Percentiles rank a stretch among this genome's conserved stretches.
Evolutionary conservation across 2,329 filamentous ascomycete genomes (phyloP).

Genomic region (Dryadomyces quercus-mongolicae): DNA sequence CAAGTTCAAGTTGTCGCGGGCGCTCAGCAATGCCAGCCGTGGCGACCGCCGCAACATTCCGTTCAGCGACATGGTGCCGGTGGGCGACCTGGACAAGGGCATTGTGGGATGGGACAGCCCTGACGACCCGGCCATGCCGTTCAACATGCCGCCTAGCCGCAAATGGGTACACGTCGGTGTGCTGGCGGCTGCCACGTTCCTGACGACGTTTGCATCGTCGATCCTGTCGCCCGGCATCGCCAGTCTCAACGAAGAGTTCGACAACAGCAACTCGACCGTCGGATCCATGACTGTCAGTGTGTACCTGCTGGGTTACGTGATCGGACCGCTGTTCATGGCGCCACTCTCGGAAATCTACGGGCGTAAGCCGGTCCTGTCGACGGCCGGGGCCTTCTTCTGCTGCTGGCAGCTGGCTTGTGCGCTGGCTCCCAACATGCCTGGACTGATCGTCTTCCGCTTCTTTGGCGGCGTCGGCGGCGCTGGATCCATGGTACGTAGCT

Average conservation of each 20-base stretch:
- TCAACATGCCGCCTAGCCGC: slow-evolving; percentile 40
- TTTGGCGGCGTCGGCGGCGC: slow-evolving; percentile 11
- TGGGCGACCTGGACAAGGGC: slow-evolving; percentile 38
- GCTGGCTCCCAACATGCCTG: slow-evolving; percentile 37
- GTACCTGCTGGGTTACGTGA: slow-evolving; percentile 48
- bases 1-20: not conserved
- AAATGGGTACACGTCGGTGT: slow-evolving; percentile 48
- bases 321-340: slow-evolving; percentile 34
- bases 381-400: slow-evolving; percentile 52
- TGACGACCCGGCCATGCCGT: slow-evolving; percentile 43
- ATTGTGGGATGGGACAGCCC: slow-evolving; percentile 49
- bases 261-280: slow-evolving; percentile 26
- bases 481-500: slow-evolving; percentile 8
- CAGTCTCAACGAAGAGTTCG: slow-evolving; percentile 31
- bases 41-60: not conserved
- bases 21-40: not conserved
- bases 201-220: slow-evolving; percentile 53
- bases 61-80: slow-evolving; percentile 21
- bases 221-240: slow-evolving; percentile 42
- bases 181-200: slow-evolving; percentile 48
- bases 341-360: slow-evolving; percentile 13
- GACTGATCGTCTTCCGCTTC: slow-evolving; percentile 19
- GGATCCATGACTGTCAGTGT: slow-evolving; percentile 46
- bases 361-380: slow-evolving; percentile 55
- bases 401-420: slow-evolving; percentile 56